phyloP scores from a whole-genome alignment of 108 stramenopile species.

The Chaetoceros tenuissimus region DNA sequence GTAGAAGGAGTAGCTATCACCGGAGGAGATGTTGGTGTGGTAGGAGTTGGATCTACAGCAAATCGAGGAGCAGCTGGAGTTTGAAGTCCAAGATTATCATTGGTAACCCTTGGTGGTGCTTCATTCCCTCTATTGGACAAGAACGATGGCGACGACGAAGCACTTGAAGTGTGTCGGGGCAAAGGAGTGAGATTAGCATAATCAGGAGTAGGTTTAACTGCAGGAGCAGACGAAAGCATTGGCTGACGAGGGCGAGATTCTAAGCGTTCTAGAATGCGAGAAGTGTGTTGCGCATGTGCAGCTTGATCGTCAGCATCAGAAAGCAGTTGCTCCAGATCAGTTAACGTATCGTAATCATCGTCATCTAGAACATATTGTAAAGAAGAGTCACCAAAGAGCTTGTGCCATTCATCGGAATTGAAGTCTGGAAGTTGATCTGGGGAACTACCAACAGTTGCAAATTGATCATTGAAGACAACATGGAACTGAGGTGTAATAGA shows the following conservation, averaged over 20 bases:
- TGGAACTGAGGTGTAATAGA: conserved; percentile 11
- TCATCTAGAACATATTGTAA: conserved; percentile 12
- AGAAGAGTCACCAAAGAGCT: conserved; percentile 14
- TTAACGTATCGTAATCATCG: conserved; percentile 6
- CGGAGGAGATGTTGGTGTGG: too few relatives aligned
- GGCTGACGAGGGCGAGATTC: too few relatives aligned
- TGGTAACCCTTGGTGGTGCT: too few relatives aligned
- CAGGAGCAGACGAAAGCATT: not conserved
- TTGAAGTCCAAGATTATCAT: too few relatives aligned
- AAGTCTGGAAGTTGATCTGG: conserved; percentile 7
- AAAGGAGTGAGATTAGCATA: not conserved
- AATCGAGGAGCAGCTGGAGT: too few relatives aligned
- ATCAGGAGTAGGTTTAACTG: not conserved
- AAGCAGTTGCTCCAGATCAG: not conserved
- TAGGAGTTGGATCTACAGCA: too few relatives aligned
- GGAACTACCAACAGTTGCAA: not conserved
- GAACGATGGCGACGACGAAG: too few relatives aligned
- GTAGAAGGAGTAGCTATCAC: too few relatives aligned
- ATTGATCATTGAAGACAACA: conserved; percentile 10
- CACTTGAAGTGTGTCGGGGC: too few relatives aligned
- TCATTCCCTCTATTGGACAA: too few relatives aligned
- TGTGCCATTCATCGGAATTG: conserved; percentile 10
- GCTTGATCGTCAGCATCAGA: not conserved
- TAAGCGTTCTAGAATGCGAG: too few relatives aligned
- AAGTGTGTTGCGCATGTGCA: conserved; percentile 3